Evolutionary conservation across 1,139 yeast species (phyloP).

Genomic region (Scheffersomyces titani): DNA sequence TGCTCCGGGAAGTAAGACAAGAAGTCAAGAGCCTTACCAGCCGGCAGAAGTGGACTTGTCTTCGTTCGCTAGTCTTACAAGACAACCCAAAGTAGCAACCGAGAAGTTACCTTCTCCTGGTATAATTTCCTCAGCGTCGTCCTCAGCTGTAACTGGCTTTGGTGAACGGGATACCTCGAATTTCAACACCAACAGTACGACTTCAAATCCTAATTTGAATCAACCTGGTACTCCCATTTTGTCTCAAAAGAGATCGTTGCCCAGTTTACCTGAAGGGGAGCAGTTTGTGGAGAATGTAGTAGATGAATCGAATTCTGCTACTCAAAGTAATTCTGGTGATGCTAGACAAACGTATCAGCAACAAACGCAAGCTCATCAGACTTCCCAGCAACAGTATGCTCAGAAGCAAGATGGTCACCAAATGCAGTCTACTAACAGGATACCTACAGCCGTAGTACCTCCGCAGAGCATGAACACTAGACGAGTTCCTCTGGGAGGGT

Average conservation of each 20-base stretch:
- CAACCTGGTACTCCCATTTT: background rate
- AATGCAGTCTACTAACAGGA: conserved; percentile 3
- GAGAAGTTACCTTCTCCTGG: conserved; percentile 1
- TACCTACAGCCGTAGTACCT: conserved; percentile 28
- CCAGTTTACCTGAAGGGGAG: conserved; percentile 9
- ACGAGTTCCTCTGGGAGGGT: conserved; percentile 7
- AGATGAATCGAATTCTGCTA: background rate
- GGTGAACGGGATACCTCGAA: background rate
- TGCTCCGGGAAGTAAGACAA: conserved; percentile 1
- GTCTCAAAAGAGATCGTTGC: conserved; percentile 6
- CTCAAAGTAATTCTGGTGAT: background rate
- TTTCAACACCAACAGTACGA: background rate
- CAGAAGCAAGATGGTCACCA: conserved; percentile 4
- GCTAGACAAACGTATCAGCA: background rate
- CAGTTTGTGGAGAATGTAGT: background rate
- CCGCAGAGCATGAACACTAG: conserved; percentile 25
- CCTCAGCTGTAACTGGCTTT: background rate
- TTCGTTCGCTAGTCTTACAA: conserved; percentile 48
- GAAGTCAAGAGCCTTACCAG: conserved; percentile 39
- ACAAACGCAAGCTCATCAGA: background rate
- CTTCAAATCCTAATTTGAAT: background rate
- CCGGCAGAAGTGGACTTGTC: conserved; percentile 59
- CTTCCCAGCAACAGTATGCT: conserved; percentile 1
- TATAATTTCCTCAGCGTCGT: conserved; percentile 1
- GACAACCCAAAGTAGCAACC: conserved; percentile 36